A percentile compares a stretch with the other conserved stretches of the same genome.
Evolutionary conservation across 176 grass and related monocot species (phyloP).

Genomic region (Calamus simplicifolius): DNA sequence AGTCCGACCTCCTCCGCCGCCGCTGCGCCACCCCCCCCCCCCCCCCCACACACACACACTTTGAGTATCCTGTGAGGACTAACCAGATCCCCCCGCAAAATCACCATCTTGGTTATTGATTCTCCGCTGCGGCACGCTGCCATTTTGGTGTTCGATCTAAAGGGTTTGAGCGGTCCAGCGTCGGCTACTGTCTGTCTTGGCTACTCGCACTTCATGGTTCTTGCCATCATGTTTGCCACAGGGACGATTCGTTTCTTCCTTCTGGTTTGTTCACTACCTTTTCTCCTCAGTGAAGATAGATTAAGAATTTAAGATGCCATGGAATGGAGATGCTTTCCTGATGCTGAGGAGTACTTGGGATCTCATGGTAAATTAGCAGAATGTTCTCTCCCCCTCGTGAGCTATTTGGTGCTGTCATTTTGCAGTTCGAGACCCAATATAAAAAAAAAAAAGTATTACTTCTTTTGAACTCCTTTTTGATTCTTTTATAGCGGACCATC

Average conservation of each 20-base stretch:
- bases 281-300: constrained; percentile 75
- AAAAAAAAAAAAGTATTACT: too few species aligned
- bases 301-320: constrained; percentile 24
- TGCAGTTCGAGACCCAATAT: too few species aligned
- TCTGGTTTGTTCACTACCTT: constrained; percentile 53
- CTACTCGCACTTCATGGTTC: constrained; percentile 65
- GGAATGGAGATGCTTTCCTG: too few species aligned
- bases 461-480: too few species aligned
- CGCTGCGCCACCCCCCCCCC: constrained; percentile 18
- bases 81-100: constrained; percentile 35
- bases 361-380: too few species aligned
- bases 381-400: too few species aligned
- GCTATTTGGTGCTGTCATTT: too few species aligned
- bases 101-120: constrained; percentile 54
- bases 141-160: constrained; percentile 67
- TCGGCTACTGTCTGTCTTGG: constrained; percentile 53
- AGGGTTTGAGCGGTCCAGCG: constrained; percentile 53
- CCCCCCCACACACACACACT: constrained; percentile 23
- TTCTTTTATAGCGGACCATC: too few species aligned
- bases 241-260: constrained; percentile 53
- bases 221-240: constrained; percentile 62
- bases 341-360: too few species aligned
- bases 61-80: constrained; percentile 39
- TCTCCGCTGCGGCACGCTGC: constrained; percentile 32
- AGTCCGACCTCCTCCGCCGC: constrained; percentile 34